Conservation (phyloP, 768 basidiomycete species). For the Vararia minispora region DNA sequence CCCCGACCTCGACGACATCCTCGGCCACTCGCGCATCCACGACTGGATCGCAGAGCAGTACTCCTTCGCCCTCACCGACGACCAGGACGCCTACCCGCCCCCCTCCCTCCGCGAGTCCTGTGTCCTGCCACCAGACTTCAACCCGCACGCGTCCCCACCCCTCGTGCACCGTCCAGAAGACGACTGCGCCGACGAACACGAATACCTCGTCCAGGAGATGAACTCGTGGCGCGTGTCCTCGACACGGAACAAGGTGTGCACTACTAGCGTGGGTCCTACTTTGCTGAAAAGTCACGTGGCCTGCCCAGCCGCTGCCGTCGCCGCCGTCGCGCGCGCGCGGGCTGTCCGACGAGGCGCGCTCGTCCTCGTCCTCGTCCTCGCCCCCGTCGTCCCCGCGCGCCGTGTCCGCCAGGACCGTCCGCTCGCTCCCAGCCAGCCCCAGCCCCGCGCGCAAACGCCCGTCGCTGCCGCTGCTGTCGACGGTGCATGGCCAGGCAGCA, state of each 20-base stretch:
- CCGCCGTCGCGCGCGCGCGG: constrained; percentile 9
- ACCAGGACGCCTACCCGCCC: constrained; percentile 11
- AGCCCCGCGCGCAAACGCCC: constrained; percentile 5
- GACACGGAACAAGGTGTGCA: constrained; percentile 9
- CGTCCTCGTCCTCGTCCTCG: constrained; percentile 8
- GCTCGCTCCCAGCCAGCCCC: too few relatives aligned
- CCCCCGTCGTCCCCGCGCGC: not conserved
- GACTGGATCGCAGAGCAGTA: constrained; percentile 15
- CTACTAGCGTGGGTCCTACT: not conserved
- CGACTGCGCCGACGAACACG: constrained; percentile 20
- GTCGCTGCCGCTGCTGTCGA: too few relatives aligned
- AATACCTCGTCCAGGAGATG: constrained; percentile 27
- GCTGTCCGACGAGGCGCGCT: constrained; percentile 6
- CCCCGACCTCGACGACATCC: constrained; percentile 8
- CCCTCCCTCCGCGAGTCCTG: constrained; percentile 14
- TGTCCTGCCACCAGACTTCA: constrained; percentile 11
- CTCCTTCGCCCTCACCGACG: constrained; percentile 12
- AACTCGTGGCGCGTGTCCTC: constrained; percentile 10
- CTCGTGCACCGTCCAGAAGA: constrained; percentile 1
- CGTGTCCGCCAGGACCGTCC: not conserved
- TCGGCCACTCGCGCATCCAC: constrained; percentile 13
- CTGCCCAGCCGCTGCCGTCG: constrained; percentile 6
- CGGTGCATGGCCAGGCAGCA: not conserved
- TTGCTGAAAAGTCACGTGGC: not conserved
- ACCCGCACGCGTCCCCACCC: constrained; percentile 1